Percentiles rank a stretch among this genome's conserved stretches.
These are phyloP conservation scores for Boletus bicolor DNA, from an alignment of 768 basidiomycete species.

Conservation along the genomic window DNA sequence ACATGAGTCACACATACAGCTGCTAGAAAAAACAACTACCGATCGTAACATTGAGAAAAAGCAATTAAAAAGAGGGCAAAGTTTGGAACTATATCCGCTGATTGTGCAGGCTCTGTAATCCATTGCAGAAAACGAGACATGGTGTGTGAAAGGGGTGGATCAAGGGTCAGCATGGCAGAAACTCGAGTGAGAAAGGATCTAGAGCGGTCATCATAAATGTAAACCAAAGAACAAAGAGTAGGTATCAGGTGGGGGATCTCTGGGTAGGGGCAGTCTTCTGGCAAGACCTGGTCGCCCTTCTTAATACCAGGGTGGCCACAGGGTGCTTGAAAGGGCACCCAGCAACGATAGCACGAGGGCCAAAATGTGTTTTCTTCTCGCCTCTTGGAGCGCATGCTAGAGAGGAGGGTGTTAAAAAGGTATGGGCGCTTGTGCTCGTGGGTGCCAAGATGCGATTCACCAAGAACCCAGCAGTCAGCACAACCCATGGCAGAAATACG, in stretches of 20 bases:
- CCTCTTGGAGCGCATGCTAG: background rate
- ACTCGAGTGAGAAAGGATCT: too few species aligned
- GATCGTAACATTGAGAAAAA: too few species aligned
- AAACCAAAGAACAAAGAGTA: too few species aligned
- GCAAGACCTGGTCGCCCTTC: background rate
- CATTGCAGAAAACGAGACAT: too few species aligned
- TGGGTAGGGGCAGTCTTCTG: background rate
- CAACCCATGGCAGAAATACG: background rate
- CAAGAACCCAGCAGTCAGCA: constrained; percentile 1
- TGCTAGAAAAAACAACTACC: too few species aligned
- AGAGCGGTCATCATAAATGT: too few species aligned
- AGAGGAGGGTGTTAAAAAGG: background rate
- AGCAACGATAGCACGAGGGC: constrained; percentile 4
- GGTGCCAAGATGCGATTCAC: background rate
- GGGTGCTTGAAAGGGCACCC: constrained; percentile 6
- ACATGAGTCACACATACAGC: too few species aligned
- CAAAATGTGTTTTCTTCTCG: background rate
- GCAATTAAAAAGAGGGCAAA: too few species aligned
- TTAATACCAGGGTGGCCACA: constrained; percentile 1
- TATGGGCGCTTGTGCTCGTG: background rate
- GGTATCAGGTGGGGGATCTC: background rate
- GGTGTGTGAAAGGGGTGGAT: too few species aligned
- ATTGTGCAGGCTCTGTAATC: too few species aligned
- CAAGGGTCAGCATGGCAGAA: too few species aligned
- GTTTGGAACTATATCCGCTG: too few species aligned